Evolutionary conservation across 2,329 filamentous ascomycete genomes (phyloP), one percentile per base, ranked within the genome.

Genomic region (Claviceps purpurea): DNA sequence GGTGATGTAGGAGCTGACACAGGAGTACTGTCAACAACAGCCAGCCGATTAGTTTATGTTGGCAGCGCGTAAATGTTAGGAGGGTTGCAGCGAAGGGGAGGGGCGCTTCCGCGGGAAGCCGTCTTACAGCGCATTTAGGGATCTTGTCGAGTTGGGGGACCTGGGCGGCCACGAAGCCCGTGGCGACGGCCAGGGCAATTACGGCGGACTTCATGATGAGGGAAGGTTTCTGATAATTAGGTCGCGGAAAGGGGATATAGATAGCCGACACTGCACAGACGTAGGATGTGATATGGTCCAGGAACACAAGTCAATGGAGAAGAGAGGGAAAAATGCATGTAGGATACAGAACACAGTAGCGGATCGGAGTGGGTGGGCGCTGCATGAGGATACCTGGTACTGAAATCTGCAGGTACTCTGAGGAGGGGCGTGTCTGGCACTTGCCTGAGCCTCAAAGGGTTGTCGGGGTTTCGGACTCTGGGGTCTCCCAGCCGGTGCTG

Each of bases 191-290:
- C 24, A 68, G 51, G 42, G 61, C 55, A 52, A 67, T 22, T 47
- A 68, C 46, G 34, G 59, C 52, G 16, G 60, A 55, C 65, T 69
- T 70, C 70, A 72, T 72, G 26, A 47, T 66, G 59, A 37, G 30
- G 30, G 44, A 37, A 11, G 20, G n/a, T 42, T 1, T n/a, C 20
- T 45, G n/a, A 34, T 14, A 30, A 40, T 10, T 16, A 24, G 6
- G 40, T 16, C 20, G 13, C 24, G 26, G 7, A 14, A 7, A 26
- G 41, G 24, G 14, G 34, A 10, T 34, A 34, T 11, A 34, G 30
- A 11, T 34, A 11, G 30, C 30, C 10, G 30, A 3, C 30, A 34
- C 30, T 34, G 30, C 4, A 34, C 10, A 42, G 18, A 42, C n/a
- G 18, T 13, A 41, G 39, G 39, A 41, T 41, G 39, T 18, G 20